Evolutionary conservation across 2,329 filamentous ascomycete genomes (phyloP).

Genomic region (Cytospora piceicola): DNA sequence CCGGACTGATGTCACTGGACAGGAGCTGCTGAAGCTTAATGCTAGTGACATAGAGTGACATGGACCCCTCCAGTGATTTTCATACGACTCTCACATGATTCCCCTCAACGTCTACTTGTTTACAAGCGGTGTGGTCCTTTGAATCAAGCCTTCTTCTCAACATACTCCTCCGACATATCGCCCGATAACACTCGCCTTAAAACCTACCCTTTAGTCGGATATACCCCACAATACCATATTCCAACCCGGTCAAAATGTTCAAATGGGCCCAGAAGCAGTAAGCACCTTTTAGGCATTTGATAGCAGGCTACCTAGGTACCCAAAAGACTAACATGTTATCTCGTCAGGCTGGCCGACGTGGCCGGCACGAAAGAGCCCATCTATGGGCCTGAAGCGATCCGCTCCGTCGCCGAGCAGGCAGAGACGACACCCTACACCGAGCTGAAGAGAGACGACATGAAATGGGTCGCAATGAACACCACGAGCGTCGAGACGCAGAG

Average conservation of each 20-base stretch:
- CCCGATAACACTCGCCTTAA: background rate
- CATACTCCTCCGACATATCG: background rate
- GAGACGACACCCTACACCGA: conserved; percentile 80
- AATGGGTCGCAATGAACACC: conserved; percentile 79
- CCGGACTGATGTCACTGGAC: conserved; percentile 29
- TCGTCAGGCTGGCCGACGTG: conserved; percentile 69
- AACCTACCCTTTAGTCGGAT: background rate
- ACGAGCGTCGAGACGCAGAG: conserved; percentile 94
- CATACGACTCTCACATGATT: conserved; percentile 8
- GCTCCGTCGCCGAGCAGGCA: conserved; percentile 80
- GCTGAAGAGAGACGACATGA: conserved; percentile 74
- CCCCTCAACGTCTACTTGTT: background rate
- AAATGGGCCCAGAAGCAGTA: conserved; percentile 32
- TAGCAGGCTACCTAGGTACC: background rate
- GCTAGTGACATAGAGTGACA: conserved; percentile 21
- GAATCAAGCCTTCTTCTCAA: conserved; percentile 1
- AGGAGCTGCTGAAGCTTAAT: conserved; percentile 21
- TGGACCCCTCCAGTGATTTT: conserved; percentile 28
- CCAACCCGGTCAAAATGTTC: conserved; percentile 27
- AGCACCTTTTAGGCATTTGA: background rate
- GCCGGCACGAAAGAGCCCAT: conserved; percentile 96
- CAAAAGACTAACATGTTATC: conserved; percentile 33
- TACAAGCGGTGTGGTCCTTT: conserved; percentile 14
- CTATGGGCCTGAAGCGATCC: conserved; percentile 88
- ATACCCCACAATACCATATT: background rate